Conservation (phyloP, 257 asterid species). For the Gentiana macrophylla region DNA sequence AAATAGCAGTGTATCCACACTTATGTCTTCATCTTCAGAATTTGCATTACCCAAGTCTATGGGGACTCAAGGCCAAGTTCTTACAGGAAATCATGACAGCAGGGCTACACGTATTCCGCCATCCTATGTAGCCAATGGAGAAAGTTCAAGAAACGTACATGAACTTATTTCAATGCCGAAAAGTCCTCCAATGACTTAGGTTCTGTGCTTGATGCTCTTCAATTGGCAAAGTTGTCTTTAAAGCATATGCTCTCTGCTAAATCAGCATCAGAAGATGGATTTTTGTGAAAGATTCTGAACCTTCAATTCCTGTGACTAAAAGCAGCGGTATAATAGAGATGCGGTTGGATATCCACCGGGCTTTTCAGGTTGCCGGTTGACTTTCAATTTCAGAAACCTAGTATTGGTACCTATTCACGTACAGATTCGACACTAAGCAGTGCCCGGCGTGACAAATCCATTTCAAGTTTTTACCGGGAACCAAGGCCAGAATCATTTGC, state of each 20-base stretch:
- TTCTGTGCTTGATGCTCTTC: slow-evolving; percentile 60
- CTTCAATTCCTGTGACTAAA: slow-evolving; percentile 18
- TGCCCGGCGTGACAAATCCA: slow-evolving; percentile 8
- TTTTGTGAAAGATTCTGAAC: slow-evolving; percentile 14
- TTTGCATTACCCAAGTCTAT: slow-evolving; percentile 26
- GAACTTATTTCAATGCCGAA: slow-evolving; percentile 42
- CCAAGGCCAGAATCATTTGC: slow-evolving; percentile 19
- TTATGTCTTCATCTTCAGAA: slow-evolving; percentile 26
- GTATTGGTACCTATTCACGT: slow-evolving; percentile 10
- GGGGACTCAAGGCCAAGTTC: slow-evolving; percentile 17
- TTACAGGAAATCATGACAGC: slow-evolving; percentile 14
- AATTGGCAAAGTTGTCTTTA: slow-evolving; percentile 52
- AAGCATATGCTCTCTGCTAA: slow-evolving; percentile 28
- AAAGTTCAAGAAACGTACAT: slow-evolving; percentile 17
- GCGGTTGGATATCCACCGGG: slow-evolving; percentile 26
- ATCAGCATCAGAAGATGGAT: slow-evolving; percentile 12
- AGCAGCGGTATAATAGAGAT: slow-evolving; percentile 20
- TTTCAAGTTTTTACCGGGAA: slow-evolving; percentile 21
- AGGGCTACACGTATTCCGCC: slow-evolving; percentile 12
- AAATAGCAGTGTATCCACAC: slow-evolving; percentile 12
- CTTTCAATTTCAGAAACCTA: slow-evolving; percentile 25
- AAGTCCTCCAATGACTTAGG: slow-evolving; percentile 28
- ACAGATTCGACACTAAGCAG: slow-evolving; percentile 12
- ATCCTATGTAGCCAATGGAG: slow-evolving; percentile 8
- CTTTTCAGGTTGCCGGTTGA: slow-evolving; percentile 73